These are phyloP conservation scores for Colletotrichum sansevieriae DNA, from an alignment of 2,329 filamentous ascomycete species.

Conservation along the genomic window DNA sequence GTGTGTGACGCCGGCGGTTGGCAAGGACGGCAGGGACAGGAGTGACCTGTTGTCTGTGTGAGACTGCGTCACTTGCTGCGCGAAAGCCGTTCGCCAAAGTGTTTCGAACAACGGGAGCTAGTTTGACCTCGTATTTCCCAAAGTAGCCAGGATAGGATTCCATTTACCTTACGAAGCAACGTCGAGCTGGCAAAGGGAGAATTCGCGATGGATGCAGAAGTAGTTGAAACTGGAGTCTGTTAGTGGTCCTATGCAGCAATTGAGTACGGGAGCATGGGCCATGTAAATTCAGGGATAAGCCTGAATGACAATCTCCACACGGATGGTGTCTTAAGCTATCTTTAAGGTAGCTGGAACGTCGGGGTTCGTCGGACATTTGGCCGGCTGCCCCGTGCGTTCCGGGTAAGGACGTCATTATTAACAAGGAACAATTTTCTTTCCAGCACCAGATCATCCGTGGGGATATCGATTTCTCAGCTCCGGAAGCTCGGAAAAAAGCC, in stretches of 20 bases:
- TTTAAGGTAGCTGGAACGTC: no score
- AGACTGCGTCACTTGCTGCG: constrained; percentile 1
- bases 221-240: not conserved
- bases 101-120: not conserved
- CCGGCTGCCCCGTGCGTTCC: constrained; percentile 25
- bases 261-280: constrained; percentile 12
- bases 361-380: not conserved
- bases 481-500: not conserved
- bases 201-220: not conserved
- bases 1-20: not conserved
- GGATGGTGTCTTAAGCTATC: no score
- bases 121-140: not conserved
- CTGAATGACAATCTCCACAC: no score
- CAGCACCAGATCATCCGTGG: not conserved
- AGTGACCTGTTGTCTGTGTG: not conserved
- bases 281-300: not conserved
- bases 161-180: not conserved
- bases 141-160: not conserved
- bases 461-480: constrained; percentile 4
- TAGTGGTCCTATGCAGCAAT: constrained; percentile 6
- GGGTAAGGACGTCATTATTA: constrained; percentile 35
- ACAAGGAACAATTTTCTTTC: constrained; percentile 36
- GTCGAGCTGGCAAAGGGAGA: no score
- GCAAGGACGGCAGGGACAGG: not conserved
- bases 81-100: not conserved